phyloP scores from a whole-genome alignment of 2,329 filamentous ascomycete genomes.

The Sordariomycetes sp. region DNA sequence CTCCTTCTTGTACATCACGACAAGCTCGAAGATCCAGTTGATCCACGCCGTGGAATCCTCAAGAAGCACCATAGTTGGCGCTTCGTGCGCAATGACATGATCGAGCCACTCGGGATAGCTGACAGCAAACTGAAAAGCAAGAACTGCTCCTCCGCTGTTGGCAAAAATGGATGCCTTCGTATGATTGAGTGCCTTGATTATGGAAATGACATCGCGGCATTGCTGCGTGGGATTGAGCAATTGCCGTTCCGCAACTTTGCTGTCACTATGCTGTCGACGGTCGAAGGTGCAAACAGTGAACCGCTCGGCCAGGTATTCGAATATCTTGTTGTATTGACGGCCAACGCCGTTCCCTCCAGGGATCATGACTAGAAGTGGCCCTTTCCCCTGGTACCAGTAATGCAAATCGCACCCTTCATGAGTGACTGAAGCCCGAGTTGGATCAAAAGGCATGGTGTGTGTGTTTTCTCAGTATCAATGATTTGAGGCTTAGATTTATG shows the following conservation, averaged over 20 bases:
- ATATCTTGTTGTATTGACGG: slow-evolving; percentile 17
- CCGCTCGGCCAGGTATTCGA: slow-evolving; percentile 12
- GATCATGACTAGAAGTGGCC: slow-evolving; percentile 19
- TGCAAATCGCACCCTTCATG: too few species aligned
- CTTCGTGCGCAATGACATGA: slow-evolving; percentile 20
- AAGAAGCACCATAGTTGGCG: slow-evolving; percentile 13
- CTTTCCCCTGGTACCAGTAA: slow-evolving; percentile 19
- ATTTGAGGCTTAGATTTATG: too few species aligned
- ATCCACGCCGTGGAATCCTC: slow-evolving; percentile 13
- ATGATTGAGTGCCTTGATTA: slow-evolving; percentile 17
- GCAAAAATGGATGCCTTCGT: slow-evolving; percentile 16
- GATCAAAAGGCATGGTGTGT: too few species aligned
- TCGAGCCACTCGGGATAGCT: slow-evolving; percentile 17
- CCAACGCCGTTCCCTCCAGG: slow-evolving; percentile 23
- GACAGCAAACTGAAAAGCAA: slow-evolving; percentile 19
- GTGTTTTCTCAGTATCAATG: too few species aligned
- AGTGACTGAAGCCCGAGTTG: too few species aligned
- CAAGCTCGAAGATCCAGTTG: slow-evolving; percentile 12
- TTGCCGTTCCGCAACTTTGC: slow-evolving; percentile 13
- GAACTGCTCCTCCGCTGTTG: slow-evolving; percentile 18
- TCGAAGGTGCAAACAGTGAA: slow-evolving; percentile 22
- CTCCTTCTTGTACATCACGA: slow-evolving; percentile 12
- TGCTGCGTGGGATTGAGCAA: slow-evolving; percentile 17
- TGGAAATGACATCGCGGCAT: slow-evolving; percentile 17
- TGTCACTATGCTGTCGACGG: slow-evolving; percentile 21